A percentile compares a stretch with the other conserved stretches of the same genome.
These are phyloP conservation scores for Holtermanniella nyarrowii DNA, from an alignment of 768 basidiomycete genomes.

Conservation along the genomic window DNA sequence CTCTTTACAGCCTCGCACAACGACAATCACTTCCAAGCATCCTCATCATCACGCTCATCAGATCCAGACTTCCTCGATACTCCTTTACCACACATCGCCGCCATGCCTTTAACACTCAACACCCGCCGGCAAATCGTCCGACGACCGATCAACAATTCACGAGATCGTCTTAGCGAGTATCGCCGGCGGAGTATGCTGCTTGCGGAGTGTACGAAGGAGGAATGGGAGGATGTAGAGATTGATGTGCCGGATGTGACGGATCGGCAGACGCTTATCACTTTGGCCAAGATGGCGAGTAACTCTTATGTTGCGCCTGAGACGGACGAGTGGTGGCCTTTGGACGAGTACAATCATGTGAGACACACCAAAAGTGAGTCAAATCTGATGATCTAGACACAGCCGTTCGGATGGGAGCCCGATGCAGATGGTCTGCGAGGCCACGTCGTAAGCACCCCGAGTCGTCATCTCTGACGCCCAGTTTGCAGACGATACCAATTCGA, in stretches of 20 bases:
- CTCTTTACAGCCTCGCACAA: not conserved
- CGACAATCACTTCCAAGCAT: not conserved
- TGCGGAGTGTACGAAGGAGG: constrained; percentile 5
- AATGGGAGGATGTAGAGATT: constrained; percentile 60
- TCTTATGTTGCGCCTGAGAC: constrained; percentile 59
- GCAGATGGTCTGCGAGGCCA: constrained; percentile 89
- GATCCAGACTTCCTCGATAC: not conserved
- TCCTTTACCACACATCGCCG: not conserved
- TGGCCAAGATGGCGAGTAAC: constrained; percentile 85
- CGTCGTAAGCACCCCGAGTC: constrained; percentile 53
- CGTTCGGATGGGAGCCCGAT: constrained; percentile 82
- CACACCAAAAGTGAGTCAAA: not conserved
- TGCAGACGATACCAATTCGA: constrained; percentile 51
- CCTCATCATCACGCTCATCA: not conserved
- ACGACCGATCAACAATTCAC: not conserved
- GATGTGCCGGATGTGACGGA: constrained; percentile 61
- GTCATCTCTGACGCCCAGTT: constrained; percentile 17
- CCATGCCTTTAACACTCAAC: not conserved
- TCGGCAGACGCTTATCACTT: constrained; percentile 58
- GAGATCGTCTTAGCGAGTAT: not conserved
- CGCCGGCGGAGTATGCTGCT: not conserved
- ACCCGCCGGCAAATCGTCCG: not conserved
- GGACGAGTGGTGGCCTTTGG: constrained; percentile 57
- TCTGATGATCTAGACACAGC: constrained; percentile 46
- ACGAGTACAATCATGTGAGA: constrained; percentile 55